A percentile compares a stretch with the other conserved stretches of the same genome.
Evolutionary conservation across 2,329 filamentous ascomycete genomes (phyloP).

Genomic region (Verticillium albo-atrum): DNA sequence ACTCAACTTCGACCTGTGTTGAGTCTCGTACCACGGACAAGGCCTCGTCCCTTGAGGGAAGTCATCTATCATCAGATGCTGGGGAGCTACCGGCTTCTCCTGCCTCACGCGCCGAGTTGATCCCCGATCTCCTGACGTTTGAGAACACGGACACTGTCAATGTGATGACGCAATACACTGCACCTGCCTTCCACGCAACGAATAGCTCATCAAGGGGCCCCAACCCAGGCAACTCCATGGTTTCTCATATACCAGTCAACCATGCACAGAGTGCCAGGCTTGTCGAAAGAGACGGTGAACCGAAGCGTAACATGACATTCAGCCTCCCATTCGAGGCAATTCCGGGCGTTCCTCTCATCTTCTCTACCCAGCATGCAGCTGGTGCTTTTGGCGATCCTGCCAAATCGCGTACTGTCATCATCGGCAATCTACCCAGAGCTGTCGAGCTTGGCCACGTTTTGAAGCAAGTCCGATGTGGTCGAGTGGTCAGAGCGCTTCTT

Average conservation of each 20-base stretch:
- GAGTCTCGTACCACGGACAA: neutral
- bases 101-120: neutral
- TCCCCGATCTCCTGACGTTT: neutral
- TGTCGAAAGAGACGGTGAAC: neutral
- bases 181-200: neutral
- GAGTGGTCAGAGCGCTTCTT: conserved; percentile 5
- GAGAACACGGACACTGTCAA: neutral
- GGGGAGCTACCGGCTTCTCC: neutral
- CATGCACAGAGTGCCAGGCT: neutral
- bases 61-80: neutral
- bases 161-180: neutral
- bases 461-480: conserved; percentile 8
- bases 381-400: neutral
- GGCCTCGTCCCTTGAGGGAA: neutral
- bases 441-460: conserved; percentile 6
- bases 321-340: neutral
- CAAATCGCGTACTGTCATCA: conserved; percentile 7
- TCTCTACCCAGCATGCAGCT: neutral
- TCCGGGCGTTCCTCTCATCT: neutral
- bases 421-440: conserved; percentile 5
- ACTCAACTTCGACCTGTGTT: neutral
- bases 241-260: too few relatives aligned
- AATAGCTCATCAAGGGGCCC: too few relatives aligned
- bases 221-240: too few relatives aligned
- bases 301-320: neutral